A percentile compares a stretch with the other conserved stretches of the same genome.
Conservation (phyloP, 2,329 filamentous ascomycete genomes). For the Didymella segeticola region DNA sequence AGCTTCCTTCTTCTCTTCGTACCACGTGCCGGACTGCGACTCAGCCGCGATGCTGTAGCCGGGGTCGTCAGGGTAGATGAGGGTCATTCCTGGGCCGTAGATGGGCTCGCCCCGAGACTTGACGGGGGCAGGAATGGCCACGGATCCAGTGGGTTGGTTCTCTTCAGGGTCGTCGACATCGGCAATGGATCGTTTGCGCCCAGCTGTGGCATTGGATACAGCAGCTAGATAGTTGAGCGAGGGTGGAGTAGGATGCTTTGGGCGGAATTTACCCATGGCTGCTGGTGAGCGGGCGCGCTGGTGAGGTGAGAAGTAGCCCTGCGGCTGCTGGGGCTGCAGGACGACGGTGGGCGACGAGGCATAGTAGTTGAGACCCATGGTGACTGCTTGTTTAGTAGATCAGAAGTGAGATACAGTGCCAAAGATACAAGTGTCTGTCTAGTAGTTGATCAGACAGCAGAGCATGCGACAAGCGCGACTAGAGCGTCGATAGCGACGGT, state of each 20-base stretch:
- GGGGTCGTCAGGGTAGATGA: conserved; percentile 69
- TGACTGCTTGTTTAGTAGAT: conserved; percentile 51
- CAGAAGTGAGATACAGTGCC: conserved; percentile 32
- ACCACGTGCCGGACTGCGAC: conserved; percentile 75
- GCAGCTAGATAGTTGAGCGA: conserved; percentile 54
- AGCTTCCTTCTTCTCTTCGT: conserved; percentile 68
- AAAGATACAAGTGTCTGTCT: conserved; percentile 45
- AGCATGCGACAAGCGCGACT: conserved; percentile 35
- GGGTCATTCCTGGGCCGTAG: conserved; percentile 75
- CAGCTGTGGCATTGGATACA: conserved; percentile 56
- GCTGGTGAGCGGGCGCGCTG: conserved; percentile 44
- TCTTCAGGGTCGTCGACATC: conserved; percentile 77
- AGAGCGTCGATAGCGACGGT: conserved; percentile 37
- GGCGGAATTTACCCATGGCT: conserved; percentile 43
- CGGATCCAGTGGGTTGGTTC: conserved; percentile 57
- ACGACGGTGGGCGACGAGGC: conserved; percentile 56
- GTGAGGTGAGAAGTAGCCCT: conserved; percentile 45
- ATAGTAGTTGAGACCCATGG: conserved; percentile 55
- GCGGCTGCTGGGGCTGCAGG: conserved; percentile 51
- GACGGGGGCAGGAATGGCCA: conserved; percentile 54
- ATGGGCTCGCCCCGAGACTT: conserved; percentile 70
- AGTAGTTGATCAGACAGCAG: conserved; percentile 34
- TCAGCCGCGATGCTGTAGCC: conserved; percentile 67
- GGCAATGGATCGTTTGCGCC: conserved; percentile 78
- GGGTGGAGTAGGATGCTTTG: conserved; percentile 51